A percentile compares a stretch with the other conserved stretches of the same genome.
These are phyloP conservation scores for Aureobasidium sp. DNA, from an alignment of 2,329 filamentous ascomycete species.

Conservation along the genomic window DNA sequence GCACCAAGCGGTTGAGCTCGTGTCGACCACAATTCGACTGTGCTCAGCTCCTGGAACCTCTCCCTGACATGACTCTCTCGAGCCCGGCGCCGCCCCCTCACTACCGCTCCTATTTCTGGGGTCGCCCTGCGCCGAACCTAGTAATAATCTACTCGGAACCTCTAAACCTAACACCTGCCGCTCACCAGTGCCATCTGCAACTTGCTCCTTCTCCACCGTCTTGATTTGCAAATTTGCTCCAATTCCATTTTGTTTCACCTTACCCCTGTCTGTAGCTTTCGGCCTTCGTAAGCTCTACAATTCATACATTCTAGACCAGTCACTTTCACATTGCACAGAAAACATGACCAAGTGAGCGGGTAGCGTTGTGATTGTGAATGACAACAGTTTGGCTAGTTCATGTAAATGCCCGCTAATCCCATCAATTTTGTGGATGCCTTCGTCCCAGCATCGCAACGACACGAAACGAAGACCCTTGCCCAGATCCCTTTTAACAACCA, in stretches of 20 bases:
- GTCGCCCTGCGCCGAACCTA: neutral
- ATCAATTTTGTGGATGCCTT: slow-evolving; percentile 13
- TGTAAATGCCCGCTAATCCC: slow-evolving; percentile 15
- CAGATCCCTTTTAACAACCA: slow-evolving; percentile 4
- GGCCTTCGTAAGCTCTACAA: neutral
- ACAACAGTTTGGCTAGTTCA: slow-evolving; percentile 13
- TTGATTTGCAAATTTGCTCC: neutral
- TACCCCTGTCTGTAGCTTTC: neutral
- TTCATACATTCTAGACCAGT: neutral
- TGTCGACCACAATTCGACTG: neutral
- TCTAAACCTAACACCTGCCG: neutral
- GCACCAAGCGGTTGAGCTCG: slow-evolving; percentile 4
- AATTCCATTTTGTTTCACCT: neutral
- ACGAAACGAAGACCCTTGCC: slow-evolving; percentile 6
- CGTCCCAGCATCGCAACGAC: slow-evolving; percentile 1
- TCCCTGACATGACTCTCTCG: neutral
- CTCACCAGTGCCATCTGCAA: neutral
- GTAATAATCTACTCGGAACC: neutral
- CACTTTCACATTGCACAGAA: neutral
- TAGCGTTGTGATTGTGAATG: slow-evolving; percentile 14
- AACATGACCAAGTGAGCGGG: slow-evolving; percentile 11
- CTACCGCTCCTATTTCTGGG: neutral
- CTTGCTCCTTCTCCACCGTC: neutral
- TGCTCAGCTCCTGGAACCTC: neutral
- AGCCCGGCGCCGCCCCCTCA: neutral